These are phyloP conservation scores for Phytopythium mirpurense DNA, from an alignment of 352 stramenopile genomes.

Conservation along the genomic window DNA sequence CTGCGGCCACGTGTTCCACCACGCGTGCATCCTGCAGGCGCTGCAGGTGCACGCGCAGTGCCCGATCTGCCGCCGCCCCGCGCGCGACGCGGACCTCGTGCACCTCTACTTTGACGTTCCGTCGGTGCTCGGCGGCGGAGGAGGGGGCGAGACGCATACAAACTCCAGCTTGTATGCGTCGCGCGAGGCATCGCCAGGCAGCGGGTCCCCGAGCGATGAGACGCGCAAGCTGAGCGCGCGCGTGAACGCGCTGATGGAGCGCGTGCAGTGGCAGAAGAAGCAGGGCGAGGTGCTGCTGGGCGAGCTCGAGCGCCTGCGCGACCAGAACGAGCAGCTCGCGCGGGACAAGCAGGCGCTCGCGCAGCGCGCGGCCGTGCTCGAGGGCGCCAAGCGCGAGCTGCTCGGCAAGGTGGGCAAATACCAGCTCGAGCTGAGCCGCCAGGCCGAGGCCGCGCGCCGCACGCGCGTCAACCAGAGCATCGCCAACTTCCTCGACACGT, in stretches of 20 bases:
- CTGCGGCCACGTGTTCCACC: slow-evolving; percentile 75
- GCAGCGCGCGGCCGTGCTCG: slow-evolving; percentile 39
- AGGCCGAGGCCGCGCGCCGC: slow-evolving; percentile 42
- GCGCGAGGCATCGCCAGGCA: too few relatives aligned
- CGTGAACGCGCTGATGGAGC: slow-evolving; percentile 57
- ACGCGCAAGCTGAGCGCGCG: slow-evolving; percentile 38
- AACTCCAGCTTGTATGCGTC: too few relatives aligned
- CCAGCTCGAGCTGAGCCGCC: slow-evolving; percentile 63
- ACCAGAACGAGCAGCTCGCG: slow-evolving; percentile 60
- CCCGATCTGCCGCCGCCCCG: slow-evolving; percentile 58
- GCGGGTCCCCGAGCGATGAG: slow-evolving; percentile 18
- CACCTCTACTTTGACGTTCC: slow-evolving; percentile 66
- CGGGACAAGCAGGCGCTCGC: slow-evolving; percentile 56
- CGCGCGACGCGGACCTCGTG: slow-evolving; percentile 38
- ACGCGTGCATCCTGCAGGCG: slow-evolving; percentile 65
- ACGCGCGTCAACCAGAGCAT: slow-evolving; percentile 70
- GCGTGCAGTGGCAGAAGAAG: slow-evolving; percentile 75
- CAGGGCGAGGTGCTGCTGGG: slow-evolving; percentile 52
- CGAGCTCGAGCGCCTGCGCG: slow-evolving; percentile 53
- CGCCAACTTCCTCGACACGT: slow-evolving; percentile 64
- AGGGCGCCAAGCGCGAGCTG: slow-evolving; percentile 48
- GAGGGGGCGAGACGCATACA: too few relatives aligned
- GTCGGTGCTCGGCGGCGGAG: slow-evolving; percentile 4
- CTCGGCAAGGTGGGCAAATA: slow-evolving; percentile 72
- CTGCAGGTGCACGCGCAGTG: slow-evolving; percentile 68